Base-by-base conservation (phyloP, 768 basidiomycete genomes). In the Leccinum fibrillosum region DNA sequence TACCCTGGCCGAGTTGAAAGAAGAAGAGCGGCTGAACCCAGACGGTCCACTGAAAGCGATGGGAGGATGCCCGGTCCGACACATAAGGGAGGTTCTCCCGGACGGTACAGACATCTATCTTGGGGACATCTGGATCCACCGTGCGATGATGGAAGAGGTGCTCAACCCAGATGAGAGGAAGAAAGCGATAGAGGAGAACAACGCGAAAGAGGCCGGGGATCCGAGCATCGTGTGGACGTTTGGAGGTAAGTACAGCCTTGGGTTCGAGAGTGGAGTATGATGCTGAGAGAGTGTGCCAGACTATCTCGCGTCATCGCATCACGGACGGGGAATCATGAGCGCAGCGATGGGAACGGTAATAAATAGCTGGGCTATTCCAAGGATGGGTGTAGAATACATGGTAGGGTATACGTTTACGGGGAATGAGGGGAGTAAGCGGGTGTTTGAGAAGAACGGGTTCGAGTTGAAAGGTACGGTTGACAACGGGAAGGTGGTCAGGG, bases 241-340 rank as follows among this genome's bases (percentile, higher is more conserved):
- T 32, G 88, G 86, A 61, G 78, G 88, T 88, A 67, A 12, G 80
- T 59, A 21, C 1, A 8, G 12, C 32, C 30, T 13, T 11, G 8
- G 5, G 21, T 11, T 45, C 11, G 11, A 44, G 51, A 32, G 11
- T 2, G 2, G 19, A 7, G 35, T 7, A 54, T 50, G 48, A 54
- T 50, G 48, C 55, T 57, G 34, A 54, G 23, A 42, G 52, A 48
- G 5, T 30, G 25, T 2, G 50, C n/a, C 64, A 88, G 88, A 87
- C 65, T 88, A 79, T 60, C 70, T 90, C 44, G 80, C 77, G 5
- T 76, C 83, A 15, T 80, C 79, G 34, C 81, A 87, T 64, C 88
- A 89, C 57, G 78, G 86, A 30, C 77, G 74, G 62, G 88, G 89
- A 0, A 89, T 91, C 60, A 90, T 90, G 90, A 80, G 81, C 21